Evolutionary conservation across 805 yeast genomes (phyloP).

Genomic region (Lipomyces spencermartinsiae): DNA sequence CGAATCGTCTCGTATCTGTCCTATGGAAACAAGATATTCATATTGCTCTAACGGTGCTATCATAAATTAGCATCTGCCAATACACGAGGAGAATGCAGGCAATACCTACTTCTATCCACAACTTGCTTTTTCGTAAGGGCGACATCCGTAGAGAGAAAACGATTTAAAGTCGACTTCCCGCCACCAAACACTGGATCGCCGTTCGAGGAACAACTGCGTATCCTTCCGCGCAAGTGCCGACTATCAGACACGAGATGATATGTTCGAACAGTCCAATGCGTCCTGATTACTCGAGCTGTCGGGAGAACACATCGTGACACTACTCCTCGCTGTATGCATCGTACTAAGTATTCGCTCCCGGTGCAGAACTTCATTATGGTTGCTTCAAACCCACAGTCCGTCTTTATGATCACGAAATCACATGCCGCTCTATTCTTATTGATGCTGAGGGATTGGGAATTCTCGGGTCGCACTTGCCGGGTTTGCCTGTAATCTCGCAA

Average conservation of each 20-base stretch:
- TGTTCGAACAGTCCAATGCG: neutral
- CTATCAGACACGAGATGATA: neutral
- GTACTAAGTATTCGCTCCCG: neutral
- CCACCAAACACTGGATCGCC: neutral
- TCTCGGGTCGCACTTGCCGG: neutral
- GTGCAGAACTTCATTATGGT: neutral
- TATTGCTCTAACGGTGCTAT: constrained; percentile 33
- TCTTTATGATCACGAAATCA: neutral
- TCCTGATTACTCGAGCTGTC: neutral
- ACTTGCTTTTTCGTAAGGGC: neutral
- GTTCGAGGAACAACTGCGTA: neutral
- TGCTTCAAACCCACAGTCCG: neutral
- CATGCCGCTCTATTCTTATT: neutral
- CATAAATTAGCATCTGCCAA: neutral
- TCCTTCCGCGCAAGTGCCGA: neutral
- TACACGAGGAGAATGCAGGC: neutral
- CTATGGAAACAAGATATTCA: constrained; percentile 40
- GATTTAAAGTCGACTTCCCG: neutral
- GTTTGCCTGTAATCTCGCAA: too few species aligned
- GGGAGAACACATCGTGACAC: neutral
- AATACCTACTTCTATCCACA: neutral
- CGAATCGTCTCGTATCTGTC: constrained; percentile 63
- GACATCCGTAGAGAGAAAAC: neutral
- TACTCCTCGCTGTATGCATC: neutral
- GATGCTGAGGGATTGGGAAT: neutral